Base-by-base conservation (phyloP, 768 basidiomycete species). In the Trametes elegans region DNA sequence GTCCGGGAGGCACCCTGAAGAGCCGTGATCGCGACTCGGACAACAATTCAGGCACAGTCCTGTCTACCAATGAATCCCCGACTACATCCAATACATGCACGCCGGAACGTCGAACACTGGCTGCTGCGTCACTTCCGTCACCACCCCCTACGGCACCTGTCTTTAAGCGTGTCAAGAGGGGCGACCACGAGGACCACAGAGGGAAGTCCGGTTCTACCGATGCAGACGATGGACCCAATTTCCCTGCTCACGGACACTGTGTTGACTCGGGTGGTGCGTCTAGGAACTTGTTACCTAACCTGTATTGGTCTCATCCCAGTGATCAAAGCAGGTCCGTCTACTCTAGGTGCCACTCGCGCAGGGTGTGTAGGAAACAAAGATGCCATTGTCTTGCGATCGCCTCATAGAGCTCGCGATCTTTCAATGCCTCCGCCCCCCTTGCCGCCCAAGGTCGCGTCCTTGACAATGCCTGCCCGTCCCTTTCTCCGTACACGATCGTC, bases 341-440 rank as follows among this genome's bases (percentile, higher is more conserved):
- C 5, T n/a, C 0, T 24, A 9, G 24, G 34, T 38, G 34, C 24
- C 42, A 35, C n/a, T 2, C 11, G 5, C 29, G 39, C 47, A 11
- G 26, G 18, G 13, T 26, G 26, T 4, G 43, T 46, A 27, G 49
- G 40, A 7, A 18, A 53, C 51, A 53, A 53, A 34, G 41, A 53
- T n/a, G 21, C 39, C 57, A 45, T 58, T 36, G 51, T 43, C 32
- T 27, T 35, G 8, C 50, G 18, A 0, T 24, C 31, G 1, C 48
- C 48, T 26, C 48, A 35, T 19, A 49, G 14, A 8, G 29, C 26
- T 0, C 18, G 41, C 21, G 24, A 35, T 3, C 23, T 18, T 14
- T 19, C 51, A 0, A 58, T 58, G 57, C 50, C 44, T 11, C 57
- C 57, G 2, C 57, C 57, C 0, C 31, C 57, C 18, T 7, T 53